Conservation (phyloP, 169 alveolate species). For the Eimeria necatrix region DNA sequence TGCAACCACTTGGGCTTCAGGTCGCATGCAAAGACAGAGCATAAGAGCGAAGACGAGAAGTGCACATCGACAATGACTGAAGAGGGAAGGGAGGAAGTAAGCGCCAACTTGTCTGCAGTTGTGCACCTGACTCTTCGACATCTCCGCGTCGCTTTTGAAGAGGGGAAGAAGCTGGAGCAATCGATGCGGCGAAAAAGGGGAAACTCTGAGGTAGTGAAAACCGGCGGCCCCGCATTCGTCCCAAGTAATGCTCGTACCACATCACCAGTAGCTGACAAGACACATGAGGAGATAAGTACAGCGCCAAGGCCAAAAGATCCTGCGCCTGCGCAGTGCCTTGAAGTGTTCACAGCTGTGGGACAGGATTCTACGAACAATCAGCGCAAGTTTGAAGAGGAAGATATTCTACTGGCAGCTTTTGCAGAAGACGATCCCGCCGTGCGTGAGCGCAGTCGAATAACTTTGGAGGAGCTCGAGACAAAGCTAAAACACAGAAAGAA, state of each 20-base stretch:
- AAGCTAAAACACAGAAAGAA: background rate
- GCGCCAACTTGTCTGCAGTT: background rate
- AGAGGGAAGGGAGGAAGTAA: background rate
- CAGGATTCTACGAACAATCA: constrained; percentile 24
- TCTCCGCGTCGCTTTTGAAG: constrained; percentile 20
- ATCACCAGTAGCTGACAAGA: background rate
- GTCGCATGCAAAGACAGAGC: no score
- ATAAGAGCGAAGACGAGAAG: no score
- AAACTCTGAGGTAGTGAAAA: background rate
- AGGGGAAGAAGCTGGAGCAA: background rate
- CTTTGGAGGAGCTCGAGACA: constrained; percentile 35
- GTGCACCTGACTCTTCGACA: constrained; percentile 43
- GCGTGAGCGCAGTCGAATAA: constrained; percentile 73
- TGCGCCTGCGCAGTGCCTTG: constrained; percentile 43
- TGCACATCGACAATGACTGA: background rate
- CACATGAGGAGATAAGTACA: background rate
- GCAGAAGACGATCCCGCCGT: constrained; percentile 47
- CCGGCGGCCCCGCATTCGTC: no score
- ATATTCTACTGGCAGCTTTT: constrained; percentile 10
- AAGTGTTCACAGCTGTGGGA: constrained; percentile 53
- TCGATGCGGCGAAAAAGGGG: background rate
- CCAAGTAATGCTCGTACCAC: background rate
- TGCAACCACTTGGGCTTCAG: no score
- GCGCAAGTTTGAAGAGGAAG: constrained; percentile 46
- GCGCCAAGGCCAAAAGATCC: background rate